Evolutionary conservation across 2,329 filamentous ascomycete species (phyloP).

Genomic region (Ophiosphaerella korrae): DNA sequence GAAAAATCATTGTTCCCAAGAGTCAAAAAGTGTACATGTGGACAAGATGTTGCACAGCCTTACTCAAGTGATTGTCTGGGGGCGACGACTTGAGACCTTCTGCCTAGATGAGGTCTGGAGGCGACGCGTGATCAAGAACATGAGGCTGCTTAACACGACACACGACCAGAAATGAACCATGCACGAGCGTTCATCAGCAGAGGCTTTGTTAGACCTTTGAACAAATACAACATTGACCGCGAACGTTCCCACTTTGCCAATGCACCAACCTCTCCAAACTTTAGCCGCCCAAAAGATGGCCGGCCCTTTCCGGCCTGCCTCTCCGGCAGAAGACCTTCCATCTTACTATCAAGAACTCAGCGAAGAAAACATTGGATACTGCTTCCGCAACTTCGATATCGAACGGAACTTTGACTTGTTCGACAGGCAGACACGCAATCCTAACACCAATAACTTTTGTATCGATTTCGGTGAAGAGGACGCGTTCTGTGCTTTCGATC

Average conservation of each 20-base stretch:
- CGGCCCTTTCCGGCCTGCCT: constrained; percentile 32
- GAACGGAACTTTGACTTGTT: constrained; percentile 53
- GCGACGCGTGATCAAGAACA: constrained; percentile 34
- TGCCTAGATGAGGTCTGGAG: constrained; percentile 16
- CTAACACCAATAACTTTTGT: constrained; percentile 62
- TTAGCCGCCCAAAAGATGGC: constrained; percentile 24
- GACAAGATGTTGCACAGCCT: constrained; percentile 5
- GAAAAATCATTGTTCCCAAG: too few species aligned
- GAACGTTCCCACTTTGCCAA: neutral
- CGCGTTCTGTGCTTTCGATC: constrained; percentile 62
- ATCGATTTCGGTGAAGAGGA: constrained; percentile 66
- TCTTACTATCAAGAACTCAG: constrained; percentile 42
- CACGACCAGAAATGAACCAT: constrained; percentile 12
- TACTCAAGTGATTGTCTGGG: neutral
- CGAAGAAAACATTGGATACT: constrained; percentile 40
- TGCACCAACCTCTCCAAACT: neutral
- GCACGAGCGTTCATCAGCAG: constrained; percentile 41
- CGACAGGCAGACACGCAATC: constrained; percentile 48
- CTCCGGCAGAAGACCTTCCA: constrained; percentile 37
- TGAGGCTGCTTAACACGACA: constrained; percentile 22
- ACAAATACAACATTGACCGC: neutral
- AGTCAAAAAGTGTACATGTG: too few species aligned
- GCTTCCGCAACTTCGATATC: constrained; percentile 62
- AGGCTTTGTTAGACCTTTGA: neutral
- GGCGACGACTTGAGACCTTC: constrained; percentile 27